Evolutionary conservation across 306 rosid genomes (phyloP), one percentile per base, ranked within the genome.

Genomic region (Acmispon strigosus): DNA sequence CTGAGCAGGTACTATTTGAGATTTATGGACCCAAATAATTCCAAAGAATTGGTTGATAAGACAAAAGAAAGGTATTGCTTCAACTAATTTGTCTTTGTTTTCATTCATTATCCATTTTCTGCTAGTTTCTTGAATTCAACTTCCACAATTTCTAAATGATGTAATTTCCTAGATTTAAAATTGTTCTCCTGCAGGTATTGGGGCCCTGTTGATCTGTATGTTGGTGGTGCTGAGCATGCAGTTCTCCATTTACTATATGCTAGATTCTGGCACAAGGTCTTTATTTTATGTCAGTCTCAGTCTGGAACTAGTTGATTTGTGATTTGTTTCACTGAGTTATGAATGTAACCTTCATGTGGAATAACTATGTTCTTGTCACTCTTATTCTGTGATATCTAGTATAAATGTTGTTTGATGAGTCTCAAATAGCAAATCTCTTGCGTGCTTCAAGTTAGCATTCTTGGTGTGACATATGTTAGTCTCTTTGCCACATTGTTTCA

Each of bases 241-340:
- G 98, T 94, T 82, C 98, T 94, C 73, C 98, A 94, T 79, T 82
- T 94, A 86, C 89, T 94, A 51, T 94, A 94, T 84, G 86, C 98
- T 80, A 84, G 98, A 75, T 94, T 94, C 81, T 94, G 98, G 98
- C 98, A 90, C 89, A 94, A 94, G 98, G 98, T 94, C 27, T 70
- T 87, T 74, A 48, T 66, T 61, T 77, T 62, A 55, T 74, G 61
- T 32, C 10, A 22, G 12, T 77, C 42, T 58, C 29, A 19, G 39
- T 78, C 32, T 72, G 58, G 62, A 61, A 50, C 66, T 39, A 62
- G 66, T 32, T 58, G 62, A 24, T 65, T 62, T 73, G 18, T 49
- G 14, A 29, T 74, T 27, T 69, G 5, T 72, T 68, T 75, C 65
- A 64, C 54, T 63, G 17, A 45, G 41, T 17, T 66, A 19, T 53